These are phyloP conservation scores for Claviceps arundinis DNA, from an alignment of 2,329 filamentous ascomycete species.

Conservation along the genomic window DNA sequence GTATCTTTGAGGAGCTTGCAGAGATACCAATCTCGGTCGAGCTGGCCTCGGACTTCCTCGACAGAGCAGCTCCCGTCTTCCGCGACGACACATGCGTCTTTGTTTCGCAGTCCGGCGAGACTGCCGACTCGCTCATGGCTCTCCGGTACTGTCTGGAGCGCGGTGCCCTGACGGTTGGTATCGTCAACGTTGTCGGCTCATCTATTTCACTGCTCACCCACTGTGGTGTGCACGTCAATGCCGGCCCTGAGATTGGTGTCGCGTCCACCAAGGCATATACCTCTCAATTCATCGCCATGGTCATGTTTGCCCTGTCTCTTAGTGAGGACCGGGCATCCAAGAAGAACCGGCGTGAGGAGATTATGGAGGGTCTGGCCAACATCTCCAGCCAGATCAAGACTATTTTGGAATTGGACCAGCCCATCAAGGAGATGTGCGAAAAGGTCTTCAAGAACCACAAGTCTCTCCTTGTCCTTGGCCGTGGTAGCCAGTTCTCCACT, in stretches of 20 bases:
- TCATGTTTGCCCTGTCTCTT: constrained; percentile 96
- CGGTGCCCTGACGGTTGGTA: constrained; percentile 90
- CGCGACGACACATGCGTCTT: constrained; percentile 98
- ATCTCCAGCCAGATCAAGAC: constrained; percentile 86
- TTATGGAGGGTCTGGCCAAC: constrained; percentile 82
- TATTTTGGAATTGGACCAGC: constrained; percentile 79
- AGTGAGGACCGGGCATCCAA: constrained; percentile 96
- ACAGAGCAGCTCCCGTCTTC: constrained; percentile 94
- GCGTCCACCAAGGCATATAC: constrained; percentile 99
- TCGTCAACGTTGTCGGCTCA: constrained; percentile 96
- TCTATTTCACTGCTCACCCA: constrained; percentile 98
- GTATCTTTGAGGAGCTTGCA: constrained; percentile 92
- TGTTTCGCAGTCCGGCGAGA: constrained; percentile 97
- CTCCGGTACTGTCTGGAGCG: constrained; percentile 97
- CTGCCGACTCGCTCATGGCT: constrained; percentile 92
- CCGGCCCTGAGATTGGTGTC: constrained; percentile 95
- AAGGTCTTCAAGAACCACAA: constrained; percentile 96
- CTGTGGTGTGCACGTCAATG: constrained; percentile 99
- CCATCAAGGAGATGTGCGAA: constrained; percentile 87
- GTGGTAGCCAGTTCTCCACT: constrained; percentile 93
- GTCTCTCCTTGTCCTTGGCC: constrained; percentile 81
- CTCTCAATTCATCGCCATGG: constrained; percentile 98
- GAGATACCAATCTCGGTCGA: constrained; percentile 97
- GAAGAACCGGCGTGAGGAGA: constrained; percentile 79
- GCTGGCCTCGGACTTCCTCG: constrained; percentile 94